Conservation (phyloP, 2,329 filamentous ascomycete species). For the Microthyrium microscopicum region DNA sequence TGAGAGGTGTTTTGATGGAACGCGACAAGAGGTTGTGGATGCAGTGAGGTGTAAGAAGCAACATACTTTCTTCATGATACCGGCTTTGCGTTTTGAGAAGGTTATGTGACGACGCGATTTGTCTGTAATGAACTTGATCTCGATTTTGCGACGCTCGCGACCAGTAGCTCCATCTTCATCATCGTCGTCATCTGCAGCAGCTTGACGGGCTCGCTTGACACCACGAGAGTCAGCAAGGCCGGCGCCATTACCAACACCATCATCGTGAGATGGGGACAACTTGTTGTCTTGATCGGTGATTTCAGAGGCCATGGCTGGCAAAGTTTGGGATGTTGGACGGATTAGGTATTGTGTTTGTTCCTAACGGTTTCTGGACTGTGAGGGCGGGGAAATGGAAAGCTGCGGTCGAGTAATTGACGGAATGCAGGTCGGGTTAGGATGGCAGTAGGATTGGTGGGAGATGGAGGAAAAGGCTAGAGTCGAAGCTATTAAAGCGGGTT, state of each 20-base stretch:
- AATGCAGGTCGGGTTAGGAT: not conserved
- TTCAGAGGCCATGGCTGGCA: conserved; percentile 25
- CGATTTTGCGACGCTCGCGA: conserved; percentile 97
- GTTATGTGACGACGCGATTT: conserved; percentile 99
- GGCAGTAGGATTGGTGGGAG: not conserved
- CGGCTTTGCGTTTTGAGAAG: conserved; percentile 98
- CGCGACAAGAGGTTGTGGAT: not conserved
- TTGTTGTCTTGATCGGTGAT: conserved; percentile 35
- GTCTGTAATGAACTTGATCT: conserved; percentile 99
- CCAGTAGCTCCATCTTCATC: conserved; percentile 96
- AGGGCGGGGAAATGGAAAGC: conserved; percentile 7
- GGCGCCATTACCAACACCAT: conserved; percentile 48
- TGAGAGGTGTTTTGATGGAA: not conserved
- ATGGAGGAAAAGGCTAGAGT: not conserved
- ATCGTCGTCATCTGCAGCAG: conserved; percentile 74
- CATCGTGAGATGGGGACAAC: conserved; percentile 32
- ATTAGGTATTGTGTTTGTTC: conserved; percentile 19
- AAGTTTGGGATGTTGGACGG: conserved; percentile 16
- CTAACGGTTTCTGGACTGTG: conserved; percentile 23
- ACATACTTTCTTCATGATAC: conserved; percentile 99
- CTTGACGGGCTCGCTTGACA: conserved; percentile 75
- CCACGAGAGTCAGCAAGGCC: conserved; percentile 51
- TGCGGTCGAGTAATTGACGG: not conserved
- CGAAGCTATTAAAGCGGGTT: not conserved
- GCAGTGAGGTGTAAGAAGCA: conserved; percentile 5